Conservation (phyloP, 768 basidiomycete genomes). For the Termitomyces sp. region DNA sequence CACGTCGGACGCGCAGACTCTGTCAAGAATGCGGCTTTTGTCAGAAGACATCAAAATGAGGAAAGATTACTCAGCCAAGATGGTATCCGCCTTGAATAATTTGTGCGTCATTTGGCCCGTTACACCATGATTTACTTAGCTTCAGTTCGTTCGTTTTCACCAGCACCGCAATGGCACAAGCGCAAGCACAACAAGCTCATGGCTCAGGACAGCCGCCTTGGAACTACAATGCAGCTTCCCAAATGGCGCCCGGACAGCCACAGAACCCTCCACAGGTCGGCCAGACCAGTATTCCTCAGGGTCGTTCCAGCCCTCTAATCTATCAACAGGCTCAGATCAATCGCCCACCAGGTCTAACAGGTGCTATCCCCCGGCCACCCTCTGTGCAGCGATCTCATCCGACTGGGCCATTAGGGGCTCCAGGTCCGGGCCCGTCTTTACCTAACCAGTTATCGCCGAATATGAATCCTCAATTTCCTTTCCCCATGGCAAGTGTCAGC, state of each 20-base stretch:
- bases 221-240: constrained; percentile 8
- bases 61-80: constrained; percentile 33
- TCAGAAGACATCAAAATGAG: constrained; percentile 22
- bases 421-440: constrained; percentile 15
- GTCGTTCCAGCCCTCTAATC: constrained; percentile 24
- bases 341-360: constrained; percentile 22
- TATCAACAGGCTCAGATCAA: constrained; percentile 22
- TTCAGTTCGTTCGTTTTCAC: not conserved
- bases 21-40: constrained; percentile 16
- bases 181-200: constrained; percentile 15
- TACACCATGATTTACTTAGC: not conserved
- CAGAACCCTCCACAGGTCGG: constrained; percentile 9
- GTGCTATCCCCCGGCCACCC: constrained; percentile 28
- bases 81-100: constrained; percentile 27
- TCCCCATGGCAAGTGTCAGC: constrained; percentile 7
- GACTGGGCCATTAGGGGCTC: constrained; percentile 1
- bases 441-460: constrained; percentile 28
- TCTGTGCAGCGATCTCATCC: constrained; percentile 32
- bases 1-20: constrained; percentile 13
- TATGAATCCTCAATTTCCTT: constrained; percentile 21
- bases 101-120: constrained; percentile 23
- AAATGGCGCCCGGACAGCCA: constrained; percentile 1
- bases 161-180: constrained; percentile 12
- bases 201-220: constrained; percentile 12
- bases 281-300: constrained; percentile 5